Evolutionary conservation across 169 alveolate species (phyloP).

Genomic region (Amoebophrya sp.): DNA sequence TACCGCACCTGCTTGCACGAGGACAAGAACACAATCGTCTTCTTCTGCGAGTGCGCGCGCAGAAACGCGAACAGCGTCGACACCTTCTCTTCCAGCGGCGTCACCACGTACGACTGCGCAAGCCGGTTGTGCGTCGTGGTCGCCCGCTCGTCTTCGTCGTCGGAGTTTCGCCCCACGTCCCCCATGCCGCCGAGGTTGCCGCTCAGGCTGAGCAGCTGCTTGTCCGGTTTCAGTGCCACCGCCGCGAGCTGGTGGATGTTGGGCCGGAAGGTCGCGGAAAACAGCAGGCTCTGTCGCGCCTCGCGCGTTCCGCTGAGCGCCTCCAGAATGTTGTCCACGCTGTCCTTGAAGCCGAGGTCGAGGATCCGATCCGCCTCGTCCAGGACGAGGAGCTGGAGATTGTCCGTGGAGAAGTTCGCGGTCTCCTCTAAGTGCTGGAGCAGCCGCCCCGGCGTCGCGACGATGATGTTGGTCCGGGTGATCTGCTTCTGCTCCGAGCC

Average conservation of each 20-base stretch:
- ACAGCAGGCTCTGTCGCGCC: slow-evolving; percentile 64
- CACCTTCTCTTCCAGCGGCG: slow-evolving; percentile 62
- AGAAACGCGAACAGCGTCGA: slow-evolving; percentile 70
- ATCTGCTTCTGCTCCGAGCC: slow-evolving; percentile 62
- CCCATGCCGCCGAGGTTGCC: too few species aligned
- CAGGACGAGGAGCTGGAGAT: slow-evolving; percentile 59
- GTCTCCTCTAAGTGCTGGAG: slow-evolving; percentile 83
- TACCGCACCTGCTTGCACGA: slow-evolving; percentile 85
- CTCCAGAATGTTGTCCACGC: slow-evolving; percentile 54
- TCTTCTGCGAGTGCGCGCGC: slow-evolving; percentile 60
- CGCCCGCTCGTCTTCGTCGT: background rate
- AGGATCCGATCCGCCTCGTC: slow-evolving; percentile 84
- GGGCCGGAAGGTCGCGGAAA: slow-evolving; percentile 73
- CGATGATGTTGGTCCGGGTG: slow-evolving; percentile 55
- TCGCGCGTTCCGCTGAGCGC: slow-evolving; percentile 46
- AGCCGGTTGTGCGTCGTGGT: slow-evolving; percentile 38
- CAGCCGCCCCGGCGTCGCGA: slow-evolving; percentile 90
- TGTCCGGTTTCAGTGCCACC: slow-evolving; percentile 18
- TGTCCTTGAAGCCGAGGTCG: slow-evolving; percentile 74
- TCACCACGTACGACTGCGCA: slow-evolving; percentile 58
- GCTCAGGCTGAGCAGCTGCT: slow-evolving; percentile 40
- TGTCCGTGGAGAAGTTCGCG: slow-evolving; percentile 55
- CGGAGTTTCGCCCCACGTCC: too few species aligned
- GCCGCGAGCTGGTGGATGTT: slow-evolving; percentile 32
- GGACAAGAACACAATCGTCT: slow-evolving; percentile 69